These are phyloP conservation scores for Diaporthe humulicola DNA, from an alignment of 2,329 filamentous ascomycete species.

Conservation along the genomic window DNA sequence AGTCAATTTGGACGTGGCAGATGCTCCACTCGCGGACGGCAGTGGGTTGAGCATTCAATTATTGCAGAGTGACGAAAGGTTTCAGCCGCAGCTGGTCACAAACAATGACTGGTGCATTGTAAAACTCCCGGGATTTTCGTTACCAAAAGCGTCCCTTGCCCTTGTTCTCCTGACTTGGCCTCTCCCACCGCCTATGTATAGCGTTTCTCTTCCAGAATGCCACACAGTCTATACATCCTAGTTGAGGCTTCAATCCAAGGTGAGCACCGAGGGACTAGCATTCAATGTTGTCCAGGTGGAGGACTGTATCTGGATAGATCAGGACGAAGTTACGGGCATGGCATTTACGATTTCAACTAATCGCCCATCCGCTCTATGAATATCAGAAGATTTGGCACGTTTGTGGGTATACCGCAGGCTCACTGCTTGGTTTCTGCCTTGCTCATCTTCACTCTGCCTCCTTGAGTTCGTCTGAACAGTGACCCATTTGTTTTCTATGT, in stretches of 20 bases:
- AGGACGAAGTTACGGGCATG: neutral
- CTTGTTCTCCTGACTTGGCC: neutral
- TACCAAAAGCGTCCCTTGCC: neutral
- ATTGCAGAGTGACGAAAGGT: neutral
- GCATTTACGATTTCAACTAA: neutral
- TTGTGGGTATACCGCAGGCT: no score
- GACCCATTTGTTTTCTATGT: no score
- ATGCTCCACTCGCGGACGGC: neutral
- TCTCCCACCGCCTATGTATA: neutral
- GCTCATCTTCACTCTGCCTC: no score
- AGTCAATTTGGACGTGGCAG: neutral
- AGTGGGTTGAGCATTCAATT: neutral
- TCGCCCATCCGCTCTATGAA: neutral
- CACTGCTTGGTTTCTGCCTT: no score
- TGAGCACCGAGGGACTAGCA: neutral
- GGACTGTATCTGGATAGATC: neutral
- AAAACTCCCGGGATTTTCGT: neutral
- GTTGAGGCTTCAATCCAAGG: neutral
- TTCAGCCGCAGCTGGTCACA: neutral
- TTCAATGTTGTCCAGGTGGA: neutral
- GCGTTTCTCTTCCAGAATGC: neutral
- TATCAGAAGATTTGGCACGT: neutral
- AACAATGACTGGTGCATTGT: neutral
- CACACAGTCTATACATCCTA: neutral
- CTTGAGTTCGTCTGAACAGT: no score